Evolutionary conservation across 2,329 filamentous ascomycete species (phyloP).

Genomic region (Mycosphaerella arachidis): DNA sequence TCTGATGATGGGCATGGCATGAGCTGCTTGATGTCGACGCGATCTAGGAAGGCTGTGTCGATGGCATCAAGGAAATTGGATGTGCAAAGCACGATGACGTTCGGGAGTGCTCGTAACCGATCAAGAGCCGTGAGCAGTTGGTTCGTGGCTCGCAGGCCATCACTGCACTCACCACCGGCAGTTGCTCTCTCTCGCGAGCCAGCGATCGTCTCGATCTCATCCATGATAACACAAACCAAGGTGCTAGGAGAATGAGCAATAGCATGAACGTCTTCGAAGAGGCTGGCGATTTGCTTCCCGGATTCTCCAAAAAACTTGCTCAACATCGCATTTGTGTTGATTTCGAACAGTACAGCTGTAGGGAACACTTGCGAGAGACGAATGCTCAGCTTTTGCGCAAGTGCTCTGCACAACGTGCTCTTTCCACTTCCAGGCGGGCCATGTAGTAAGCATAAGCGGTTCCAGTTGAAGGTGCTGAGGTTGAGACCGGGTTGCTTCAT

Average conservation of each 20-base stretch:
- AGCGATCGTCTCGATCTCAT: conserved; percentile 50
- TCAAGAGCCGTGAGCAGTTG: conserved; percentile 48
- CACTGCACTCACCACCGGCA: conserved; percentile 41
- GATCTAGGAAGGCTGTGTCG: conserved; percentile 47
- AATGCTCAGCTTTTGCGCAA: conserved; percentile 51
- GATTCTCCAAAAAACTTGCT: conserved; percentile 49
- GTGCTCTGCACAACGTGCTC: conserved; percentile 42
- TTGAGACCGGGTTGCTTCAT: conserved; percentile 34
- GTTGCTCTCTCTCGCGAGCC: conserved; percentile 40
- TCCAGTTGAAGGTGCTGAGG: conserved; percentile 41
- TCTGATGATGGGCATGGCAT: conserved; percentile 38
- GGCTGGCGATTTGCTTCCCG: conserved; percentile 39
- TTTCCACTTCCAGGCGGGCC: conserved; percentile 44
- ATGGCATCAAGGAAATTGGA: conserved; percentile 46
- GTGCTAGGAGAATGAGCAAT: conserved; percentile 38
- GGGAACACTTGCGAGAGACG: conserved; percentile 37
- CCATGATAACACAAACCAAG: conserved; percentile 46
- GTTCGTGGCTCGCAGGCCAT: conserved; percentile 48
- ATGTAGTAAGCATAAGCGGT: conserved; percentile 41
- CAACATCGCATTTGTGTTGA: conserved; percentile 44
- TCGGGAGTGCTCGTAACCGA: conserved; percentile 38
- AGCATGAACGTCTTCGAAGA: conserved; percentile 39
- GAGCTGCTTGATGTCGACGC: conserved; percentile 45
- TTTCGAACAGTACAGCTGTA: conserved; percentile 38
- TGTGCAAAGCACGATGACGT: conserved; percentile 48